Evolutionary conservation across 257 asterid genomes (phyloP).

Genomic region (Solanum etuberosum): DNA sequence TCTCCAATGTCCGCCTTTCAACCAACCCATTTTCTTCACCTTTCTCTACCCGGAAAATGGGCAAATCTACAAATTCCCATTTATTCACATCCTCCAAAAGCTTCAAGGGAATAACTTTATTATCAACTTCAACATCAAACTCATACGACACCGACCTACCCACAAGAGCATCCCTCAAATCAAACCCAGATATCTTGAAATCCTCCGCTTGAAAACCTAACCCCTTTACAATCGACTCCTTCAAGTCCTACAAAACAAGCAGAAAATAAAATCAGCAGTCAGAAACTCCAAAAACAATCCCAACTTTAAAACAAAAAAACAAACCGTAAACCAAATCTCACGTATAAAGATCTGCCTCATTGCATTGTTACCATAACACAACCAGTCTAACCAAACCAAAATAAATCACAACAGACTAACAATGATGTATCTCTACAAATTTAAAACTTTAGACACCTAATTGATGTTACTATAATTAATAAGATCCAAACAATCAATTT

Average conservation of each 20-base stretch:
- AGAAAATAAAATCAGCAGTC: not conserved
- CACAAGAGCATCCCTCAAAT: constrained; percentile 73
- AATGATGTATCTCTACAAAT: not conserved
- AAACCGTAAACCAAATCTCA: not conserved
- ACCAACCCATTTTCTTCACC: constrained; percentile 47
- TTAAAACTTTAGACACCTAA: not conserved
- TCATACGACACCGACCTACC: constrained; percentile 88
- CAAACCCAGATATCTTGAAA: constrained; percentile 72
- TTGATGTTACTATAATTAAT: not conserved
- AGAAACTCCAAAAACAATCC: not conserved
- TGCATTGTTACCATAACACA: not conserved
- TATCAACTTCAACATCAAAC: constrained; percentile 82
- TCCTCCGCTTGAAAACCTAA: constrained; percentile 81
- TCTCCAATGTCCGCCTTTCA: constrained; percentile 30
- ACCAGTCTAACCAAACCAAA: not conserved
- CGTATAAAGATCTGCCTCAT: not conserved
- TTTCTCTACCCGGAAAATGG: constrained; percentile 56
- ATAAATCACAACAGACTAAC: not conserved
- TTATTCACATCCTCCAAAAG: constrained; percentile 85
- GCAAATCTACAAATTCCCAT: constrained; percentile 90
- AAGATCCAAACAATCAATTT: not conserved
- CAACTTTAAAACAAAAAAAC: not conserved
- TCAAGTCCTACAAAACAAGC: constrained; percentile 49
- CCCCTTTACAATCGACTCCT: constrained; percentile 83
- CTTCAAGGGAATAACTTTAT: constrained; percentile 72